Conservation (phyloP, 306 rosid species). For the Vachellia pachyceras region DNA sequence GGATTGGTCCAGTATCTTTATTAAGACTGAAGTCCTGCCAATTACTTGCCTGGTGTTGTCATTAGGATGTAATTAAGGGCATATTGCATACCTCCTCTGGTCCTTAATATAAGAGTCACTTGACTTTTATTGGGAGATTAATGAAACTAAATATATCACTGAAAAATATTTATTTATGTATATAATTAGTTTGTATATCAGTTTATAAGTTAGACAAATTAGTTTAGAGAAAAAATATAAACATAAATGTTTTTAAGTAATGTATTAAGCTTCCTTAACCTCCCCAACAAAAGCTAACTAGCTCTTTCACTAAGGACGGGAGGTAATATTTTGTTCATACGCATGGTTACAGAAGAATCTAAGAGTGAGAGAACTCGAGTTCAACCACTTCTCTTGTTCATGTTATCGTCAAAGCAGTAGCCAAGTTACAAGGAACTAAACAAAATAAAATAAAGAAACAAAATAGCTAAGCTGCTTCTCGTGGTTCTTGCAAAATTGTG, state of each 20-base stretch:
- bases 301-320: no score
- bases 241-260: no score
- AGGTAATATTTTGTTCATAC: not conserved
- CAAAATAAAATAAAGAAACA: not conserved
- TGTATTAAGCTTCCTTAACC: no score
- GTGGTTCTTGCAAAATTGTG: not conserved
- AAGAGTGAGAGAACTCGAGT: not conserved
- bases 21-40: not conserved
- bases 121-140: no score
- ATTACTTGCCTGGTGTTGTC: not conserved
- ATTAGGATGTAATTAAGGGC: not conserved
- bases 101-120: no score
- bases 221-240: no score
- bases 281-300: no score
- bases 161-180: no score
- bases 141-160: no score
- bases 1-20: not conserved
- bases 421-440: not conserved
- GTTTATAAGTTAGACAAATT: no score
- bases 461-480: no score
- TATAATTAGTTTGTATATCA: no score
- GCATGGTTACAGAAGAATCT: not conserved
- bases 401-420: not conserved
- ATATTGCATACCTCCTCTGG: not conserved
- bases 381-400: not conserved